Evolutionary conservation across 1,139 yeast genomes (phyloP).

Genomic region (Hemisphaericaspora xylofermentans): DNA sequence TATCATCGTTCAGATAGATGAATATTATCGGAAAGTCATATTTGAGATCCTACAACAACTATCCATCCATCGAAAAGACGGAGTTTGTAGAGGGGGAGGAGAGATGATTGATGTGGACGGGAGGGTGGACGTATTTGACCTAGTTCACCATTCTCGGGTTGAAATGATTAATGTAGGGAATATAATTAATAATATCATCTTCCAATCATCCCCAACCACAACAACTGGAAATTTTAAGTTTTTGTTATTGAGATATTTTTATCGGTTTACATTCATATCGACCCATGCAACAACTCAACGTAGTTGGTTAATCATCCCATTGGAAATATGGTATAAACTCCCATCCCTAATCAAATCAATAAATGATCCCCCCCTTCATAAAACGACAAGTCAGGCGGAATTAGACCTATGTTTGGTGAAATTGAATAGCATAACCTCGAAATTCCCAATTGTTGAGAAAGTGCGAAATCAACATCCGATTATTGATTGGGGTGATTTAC

Average conservation of each 20-base stretch:
- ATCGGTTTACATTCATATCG: slow-evolving; percentile 10
- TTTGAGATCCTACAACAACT: too few relatives aligned
- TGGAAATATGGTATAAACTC: slow-evolving; percentile 15
- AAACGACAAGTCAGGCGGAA: too few relatives aligned
- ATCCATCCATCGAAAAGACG: too few relatives aligned
- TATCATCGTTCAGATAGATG: slow-evolving; percentile 9
- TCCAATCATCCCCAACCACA: too few relatives aligned
- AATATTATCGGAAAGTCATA: slow-evolving; percentile 10
- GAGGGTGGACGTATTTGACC: too few relatives aligned
- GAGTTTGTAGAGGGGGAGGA: too few relatives aligned
- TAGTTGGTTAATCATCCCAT: slow-evolving; percentile 11
- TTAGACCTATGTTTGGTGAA: slow-evolving; percentile 14
- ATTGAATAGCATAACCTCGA: slow-evolving; percentile 11
- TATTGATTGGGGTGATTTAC: slow-evolving; percentile 11
- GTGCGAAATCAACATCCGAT: slow-evolving; percentile 8
- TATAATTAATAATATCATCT: slow-evolving; percentile 13
- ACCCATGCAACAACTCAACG: slow-evolving; percentile 6
- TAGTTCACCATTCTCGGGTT: slow-evolving; percentile 19
- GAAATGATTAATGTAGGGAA: slow-evolving; percentile 19
- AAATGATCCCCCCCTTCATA: too few relatives aligned
- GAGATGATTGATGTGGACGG: too few relatives aligned
- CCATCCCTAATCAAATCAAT: slow-evolving; percentile 13
- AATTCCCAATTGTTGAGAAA: slow-evolving; percentile 13
- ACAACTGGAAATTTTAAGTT: slow-evolving; percentile 12
- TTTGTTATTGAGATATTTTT: slow-evolving; percentile 13